Conservation (phyloP, 78 protist genomes). For the Cyanophora paradoxa region DNA sequence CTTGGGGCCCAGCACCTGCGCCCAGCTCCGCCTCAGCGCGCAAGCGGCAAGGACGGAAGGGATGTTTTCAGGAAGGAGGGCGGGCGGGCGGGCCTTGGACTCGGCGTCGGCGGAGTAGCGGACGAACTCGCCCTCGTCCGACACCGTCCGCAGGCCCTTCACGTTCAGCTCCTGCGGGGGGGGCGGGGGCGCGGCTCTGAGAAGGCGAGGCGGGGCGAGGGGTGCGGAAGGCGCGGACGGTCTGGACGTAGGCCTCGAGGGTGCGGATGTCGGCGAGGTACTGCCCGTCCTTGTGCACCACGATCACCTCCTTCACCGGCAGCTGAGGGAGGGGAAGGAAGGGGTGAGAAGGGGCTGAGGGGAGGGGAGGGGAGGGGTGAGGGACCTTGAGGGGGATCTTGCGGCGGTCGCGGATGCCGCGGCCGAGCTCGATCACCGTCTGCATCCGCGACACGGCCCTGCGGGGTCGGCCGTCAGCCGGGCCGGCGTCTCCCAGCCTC, state of each 20-base stretch:
- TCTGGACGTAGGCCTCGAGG: conserved; percentile 59
- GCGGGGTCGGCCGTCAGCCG: too few species aligned
- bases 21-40: neutral
- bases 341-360: neutral
- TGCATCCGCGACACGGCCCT: conserved; percentile 69
- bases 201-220: too few species aligned
- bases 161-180: too few species aligned
- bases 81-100: too few species aligned
- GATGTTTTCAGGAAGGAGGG: too few species aligned
- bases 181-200: too few species aligned
- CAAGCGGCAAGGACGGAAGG: neutral
- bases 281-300: conserved; percentile 39
- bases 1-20: neutral
- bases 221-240: neutral
- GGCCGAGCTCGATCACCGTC: conserved; percentile 69
- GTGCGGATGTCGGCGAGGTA: conserved; percentile 33
- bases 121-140: too few species aligned
- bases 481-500: too few species aligned
- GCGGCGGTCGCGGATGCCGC: conserved; percentile 73
- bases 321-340: neutral
- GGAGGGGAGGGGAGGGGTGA: neutral
- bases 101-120: too few species aligned
- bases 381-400: conserved; percentile 52
- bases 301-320: conserved; percentile 20
- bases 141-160: too few species aligned